Base-by-base conservation (phyloP, 805 yeast genomes). In the Ogataea trehaloabstinens region DNA sequence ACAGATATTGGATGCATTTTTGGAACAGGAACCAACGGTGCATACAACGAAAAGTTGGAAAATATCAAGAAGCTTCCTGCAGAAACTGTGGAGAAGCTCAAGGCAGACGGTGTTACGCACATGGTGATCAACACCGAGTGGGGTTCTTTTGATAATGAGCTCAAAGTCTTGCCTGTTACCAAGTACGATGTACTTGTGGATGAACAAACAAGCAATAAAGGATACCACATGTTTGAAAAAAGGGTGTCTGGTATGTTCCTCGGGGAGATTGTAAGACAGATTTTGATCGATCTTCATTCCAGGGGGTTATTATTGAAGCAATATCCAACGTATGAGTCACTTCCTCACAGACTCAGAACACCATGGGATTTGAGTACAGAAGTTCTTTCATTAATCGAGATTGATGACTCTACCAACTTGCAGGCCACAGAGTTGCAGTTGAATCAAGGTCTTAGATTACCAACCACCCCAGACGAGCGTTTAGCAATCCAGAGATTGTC, bases 11-110 rank as follows among this genome's bases (percentile, higher is more conserved):
- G 99, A 34, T 81, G 90, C 45, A 91, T 91, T 47, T 87, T 90
- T 56, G 99, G 99, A 49, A 93, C 99, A 2, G 99, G 99, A 58
- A 91, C 98, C 20, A 91, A 91, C 63, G 97, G 97, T 45, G 96
- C 96, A 12, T 91, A 93, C 64, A 72, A 78, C 58, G 99, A 91
- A 64, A 73, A 77, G 40, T 61, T 89, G 37, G 80, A 76, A 29
- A 75, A 81, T 39, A 85, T 93, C 51, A 76, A 75, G 39, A 91
- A 93, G 64, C 70, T 90, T 45, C 76, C 79, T n/a, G 70, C 74
- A 2, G 63, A 67, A 24, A 40, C 63, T 11, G 62, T 63, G 32
- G 63, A 55, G 19, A 59, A 58, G 16, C 63, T 74, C 52, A 64
- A 57, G 38, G 51, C 60, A 1, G 58, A 65, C 35, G 81, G 78